Evolutionary conservation across 352 stramenopile species (phyloP).

Genomic region (Elongisporangium anandrum): DNA sequence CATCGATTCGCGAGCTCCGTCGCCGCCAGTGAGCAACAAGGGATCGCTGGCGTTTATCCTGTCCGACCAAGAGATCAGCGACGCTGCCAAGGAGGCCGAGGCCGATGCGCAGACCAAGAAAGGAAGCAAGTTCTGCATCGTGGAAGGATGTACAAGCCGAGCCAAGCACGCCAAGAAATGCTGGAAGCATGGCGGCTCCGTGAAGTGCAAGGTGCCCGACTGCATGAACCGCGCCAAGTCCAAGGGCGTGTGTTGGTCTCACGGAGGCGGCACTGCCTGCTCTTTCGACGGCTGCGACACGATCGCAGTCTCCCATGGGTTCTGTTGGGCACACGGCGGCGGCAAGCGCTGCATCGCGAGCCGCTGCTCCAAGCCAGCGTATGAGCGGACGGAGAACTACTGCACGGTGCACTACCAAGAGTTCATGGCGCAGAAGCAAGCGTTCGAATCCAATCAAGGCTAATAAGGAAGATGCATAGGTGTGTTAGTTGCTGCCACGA

Average conservation of each 20-base stretch:
- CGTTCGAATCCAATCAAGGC: too few relatives aligned
- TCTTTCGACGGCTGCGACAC: conserved; percentile 40
- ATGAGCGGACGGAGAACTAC: conserved; percentile 33
- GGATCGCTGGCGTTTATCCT: conserved; percentile 28
- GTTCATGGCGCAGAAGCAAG: too few relatives aligned
- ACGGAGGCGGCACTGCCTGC: conserved; percentile 51
- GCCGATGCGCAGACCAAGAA: conserved; percentile 20
- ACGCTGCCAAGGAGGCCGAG: conserved; percentile 3
- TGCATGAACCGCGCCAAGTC: conserved; percentile 69
- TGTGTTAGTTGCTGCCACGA: too few relatives aligned
- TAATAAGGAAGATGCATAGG: too few relatives aligned
- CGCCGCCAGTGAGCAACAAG: too few relatives aligned
- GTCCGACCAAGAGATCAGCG: conserved; percentile 15
- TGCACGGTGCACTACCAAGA: conserved; percentile 23
- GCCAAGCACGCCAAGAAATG: conserved; percentile 53
- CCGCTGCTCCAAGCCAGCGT: conserved; percentile 30
- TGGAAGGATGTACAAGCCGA: conserved; percentile 38
- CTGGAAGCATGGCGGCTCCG: conserved; percentile 57
- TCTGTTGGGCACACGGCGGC: conserved; percentile 37
- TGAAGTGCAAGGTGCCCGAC: conserved; percentile 50
- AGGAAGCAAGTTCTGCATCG: conserved; percentile 52
- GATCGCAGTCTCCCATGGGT: conserved; percentile 51
- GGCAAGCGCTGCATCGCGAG: conserved; percentile 28
- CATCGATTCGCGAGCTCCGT: too few relatives aligned
- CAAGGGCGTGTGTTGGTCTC: conserved; percentile 60